Conservation (phyloP, 2,329 filamentous ascomycete species). For the Grosmannia serpens region DNA sequence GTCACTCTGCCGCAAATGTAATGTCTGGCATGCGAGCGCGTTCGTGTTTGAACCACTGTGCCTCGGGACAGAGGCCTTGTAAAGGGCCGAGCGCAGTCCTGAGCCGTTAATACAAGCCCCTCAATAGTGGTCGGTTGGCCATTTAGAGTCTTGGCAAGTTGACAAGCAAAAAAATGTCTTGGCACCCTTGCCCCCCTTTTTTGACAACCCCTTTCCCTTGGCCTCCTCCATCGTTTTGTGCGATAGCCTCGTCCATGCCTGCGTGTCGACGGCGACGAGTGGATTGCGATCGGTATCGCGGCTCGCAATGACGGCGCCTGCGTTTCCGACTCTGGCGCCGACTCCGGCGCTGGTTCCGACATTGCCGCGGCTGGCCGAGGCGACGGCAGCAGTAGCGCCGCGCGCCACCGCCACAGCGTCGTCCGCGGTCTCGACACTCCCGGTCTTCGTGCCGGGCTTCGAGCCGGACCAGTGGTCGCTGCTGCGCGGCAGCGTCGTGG, state of each 20-base stretch:
- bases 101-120: not conserved
- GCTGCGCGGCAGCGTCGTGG: constrained; percentile 33
- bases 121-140: not conserved
- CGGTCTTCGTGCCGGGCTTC: constrained; percentile 34
- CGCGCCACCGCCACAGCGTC: constrained; percentile 5
- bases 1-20: not conserved
- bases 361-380: not conserved
- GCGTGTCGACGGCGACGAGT: not conserved
- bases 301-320: not conserved
- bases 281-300: not conserved
- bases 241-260: not conserved
- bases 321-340: not conserved
- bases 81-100: too few species aligned
- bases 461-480: constrained; percentile 28
- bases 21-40: not conserved
- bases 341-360: not conserved
- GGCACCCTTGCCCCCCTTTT: not conserved
- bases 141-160: not conserved
- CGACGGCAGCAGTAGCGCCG: not conserved
- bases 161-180: not conserved
- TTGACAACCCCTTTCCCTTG: not conserved
- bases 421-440: constrained; percentile 22
- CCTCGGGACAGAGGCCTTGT: not conserved
- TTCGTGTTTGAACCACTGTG: not conserved
- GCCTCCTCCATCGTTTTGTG: not conserved